phyloP scores from a whole-genome alignment of 2,329 filamentous ascomycete genomes.

The Leptographium lundbergii region DNA sequence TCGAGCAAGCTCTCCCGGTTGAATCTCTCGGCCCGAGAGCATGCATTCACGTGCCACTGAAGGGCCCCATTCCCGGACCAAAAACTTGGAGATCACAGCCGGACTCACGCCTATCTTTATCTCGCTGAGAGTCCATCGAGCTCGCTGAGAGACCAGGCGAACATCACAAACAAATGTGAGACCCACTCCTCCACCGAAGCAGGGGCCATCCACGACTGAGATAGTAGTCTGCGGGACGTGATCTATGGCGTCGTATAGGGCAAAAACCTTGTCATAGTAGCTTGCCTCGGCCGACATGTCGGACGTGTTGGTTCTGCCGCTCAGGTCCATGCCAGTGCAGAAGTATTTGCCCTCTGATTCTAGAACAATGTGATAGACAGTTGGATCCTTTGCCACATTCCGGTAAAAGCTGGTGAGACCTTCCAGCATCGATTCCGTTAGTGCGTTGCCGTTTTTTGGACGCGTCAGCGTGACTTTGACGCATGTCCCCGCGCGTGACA shows the following conservation, averaged over 20 bases:
- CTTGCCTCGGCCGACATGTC: not conserved
- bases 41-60: not conserved
- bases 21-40: not conserved
- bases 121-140: not conserved
- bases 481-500: not conserved
- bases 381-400: not conserved
- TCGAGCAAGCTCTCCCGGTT: not conserved
- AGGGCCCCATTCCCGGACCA: conserved; percentile 1
- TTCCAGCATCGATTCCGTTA: not conserved
- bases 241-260: not conserved
- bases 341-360: not conserved
- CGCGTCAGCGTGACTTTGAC: not conserved
- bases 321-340: conserved; percentile 2
- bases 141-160: not conserved
- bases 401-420: not conserved
- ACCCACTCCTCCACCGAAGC: conserved; percentile 2
- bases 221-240: not conserved
- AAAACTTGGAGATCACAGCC: not conserved
- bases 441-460: not conserved
- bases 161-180: conserved; percentile 1
- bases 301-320: not conserved
- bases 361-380: not conserved
- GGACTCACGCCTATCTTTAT: not conserved
- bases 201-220: not conserved
- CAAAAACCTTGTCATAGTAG: not conserved